Base-by-base conservation (phyloP, 768 basidiomycete species). In the Russula sp. region DNA sequence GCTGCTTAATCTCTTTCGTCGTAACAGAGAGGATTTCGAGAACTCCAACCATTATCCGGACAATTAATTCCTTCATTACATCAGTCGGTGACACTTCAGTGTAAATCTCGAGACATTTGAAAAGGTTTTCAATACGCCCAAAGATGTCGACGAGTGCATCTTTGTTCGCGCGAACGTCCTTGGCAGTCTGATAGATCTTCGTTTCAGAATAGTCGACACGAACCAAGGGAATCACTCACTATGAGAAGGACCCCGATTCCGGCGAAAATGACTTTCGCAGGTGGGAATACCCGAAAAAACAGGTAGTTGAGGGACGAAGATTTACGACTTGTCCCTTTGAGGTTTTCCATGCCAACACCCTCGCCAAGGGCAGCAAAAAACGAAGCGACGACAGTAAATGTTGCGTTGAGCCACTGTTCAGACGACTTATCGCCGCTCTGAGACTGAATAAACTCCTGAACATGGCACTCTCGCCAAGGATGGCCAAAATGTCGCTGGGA, bases 71-170 rank as follows among this genome's bases (percentile, higher is more conserved):
- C 6, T 11, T 59, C 57, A 50, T 59, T 6, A 2, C 27, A 27
- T 31, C 27, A 4, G 57, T 59, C 4, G 37, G 35, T n/a, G 57
- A 48, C 37, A 59, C 57, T 31, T 50, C 35, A 4, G 37, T 59
- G 39, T 50, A 59, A 13, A 9, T 49, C 39, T 59, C 37, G 1
- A 59, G 34, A 0, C 57, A 48, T 32, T 14, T 42, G 37, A 59
- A 59, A 9, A 59, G 42, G 10, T 9, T 32, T 31, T 59, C 57
- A n/a, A 59, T 59, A 18, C 49, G 55, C 18, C 31, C 48, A 9
- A 59, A 59, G 18, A 59, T 16, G 27, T 50, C 57, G 27, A 40
- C 31, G 27, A 59, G 37, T 6, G 57, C 35, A 32, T 59, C 49
- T n/a, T 59, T 35, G 16, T 37, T 32, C 16, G 57, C 49, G 4